phyloP scores from a whole-genome alignment of 2,329 filamentous ascomycete species.

The Stemphylium beticola region DNA sequence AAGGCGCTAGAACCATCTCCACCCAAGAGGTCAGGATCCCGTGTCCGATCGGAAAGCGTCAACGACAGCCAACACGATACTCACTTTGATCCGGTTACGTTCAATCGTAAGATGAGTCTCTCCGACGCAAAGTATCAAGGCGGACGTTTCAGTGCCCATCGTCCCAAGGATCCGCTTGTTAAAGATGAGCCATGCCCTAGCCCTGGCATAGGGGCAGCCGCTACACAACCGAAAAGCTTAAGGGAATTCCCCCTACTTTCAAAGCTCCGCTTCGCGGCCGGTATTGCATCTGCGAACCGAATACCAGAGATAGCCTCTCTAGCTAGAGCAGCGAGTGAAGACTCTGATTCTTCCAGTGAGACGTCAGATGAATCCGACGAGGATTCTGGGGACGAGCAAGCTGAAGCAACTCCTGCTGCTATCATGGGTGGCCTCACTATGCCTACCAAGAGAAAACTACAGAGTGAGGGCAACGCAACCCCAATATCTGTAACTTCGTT shows the following conservation, averaged over 20 bases:
- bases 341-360: slow-evolving; percentile 37
- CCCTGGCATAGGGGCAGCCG: neutral
- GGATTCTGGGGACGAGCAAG: slow-evolving; percentile 29
- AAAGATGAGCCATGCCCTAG: slow-evolving; percentile 12
- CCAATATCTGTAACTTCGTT: slow-evolving; percentile 45
- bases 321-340: slow-evolving; percentile 28
- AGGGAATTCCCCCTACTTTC: slow-evolving; percentile 39
- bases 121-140: slow-evolving; percentile 62
- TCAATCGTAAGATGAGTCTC: slow-evolving; percentile 55
- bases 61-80: slow-evolving; percentile 45
- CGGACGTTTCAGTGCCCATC: slow-evolving; percentile 51
- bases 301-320: slow-evolving; percentile 26
- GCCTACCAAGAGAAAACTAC: slow-evolving; percentile 42
- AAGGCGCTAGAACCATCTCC: slow-evolving; percentile 57
- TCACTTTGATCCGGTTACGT: slow-evolving; percentile 59
- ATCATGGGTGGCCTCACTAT: slow-evolving; percentile 26
- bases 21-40: slow-evolving; percentile 10
- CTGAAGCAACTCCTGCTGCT: slow-evolving; percentile 16
- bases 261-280: slow-evolving; percentile 40
- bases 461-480: slow-evolving; percentile 45
- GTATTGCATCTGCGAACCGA: slow-evolving; percentile 27
- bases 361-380: slow-evolving; percentile 31
- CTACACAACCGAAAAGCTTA: slow-evolving; percentile 27
- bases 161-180: neutral
- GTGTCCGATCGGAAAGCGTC: slow-evolving; percentile 10